Evolutionary conservation across 495 filamentous ascomycete species (phyloP).

Genomic region (Penicillium atrosanguineum): DNA sequence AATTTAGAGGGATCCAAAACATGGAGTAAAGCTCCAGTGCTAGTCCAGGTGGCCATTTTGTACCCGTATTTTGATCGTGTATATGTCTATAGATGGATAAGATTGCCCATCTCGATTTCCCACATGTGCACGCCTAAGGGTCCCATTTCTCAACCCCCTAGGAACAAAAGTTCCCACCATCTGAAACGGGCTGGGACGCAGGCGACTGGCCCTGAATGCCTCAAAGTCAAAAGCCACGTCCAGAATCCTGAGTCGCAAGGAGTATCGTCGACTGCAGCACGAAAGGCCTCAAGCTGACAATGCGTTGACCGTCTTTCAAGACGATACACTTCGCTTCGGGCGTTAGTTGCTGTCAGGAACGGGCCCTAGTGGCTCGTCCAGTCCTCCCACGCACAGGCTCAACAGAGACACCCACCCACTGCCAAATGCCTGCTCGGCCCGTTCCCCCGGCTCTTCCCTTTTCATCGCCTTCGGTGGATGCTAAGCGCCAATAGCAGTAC

Average conservation of each 20-base stretch:
- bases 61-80: background rate
- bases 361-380: background rate
- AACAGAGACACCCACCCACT: conserved; percentile 6
- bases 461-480: conserved; percentile 10
- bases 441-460: conserved; percentile 27
- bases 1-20: background rate
- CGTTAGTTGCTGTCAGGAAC: background rate
- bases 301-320: conserved; percentile 9
- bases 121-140: background rate
- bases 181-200: background rate
- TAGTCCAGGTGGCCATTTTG: background rate
- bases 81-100: background rate
- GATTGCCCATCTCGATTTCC: background rate
- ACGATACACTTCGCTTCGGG: background rate
- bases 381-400: background rate
- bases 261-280: background rate
- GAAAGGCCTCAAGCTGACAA: background rate
- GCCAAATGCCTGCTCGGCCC: conserved; percentile 27
- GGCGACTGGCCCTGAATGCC: background rate
- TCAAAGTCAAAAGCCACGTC: background rate
- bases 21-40: background rate
- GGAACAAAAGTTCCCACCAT: no score
- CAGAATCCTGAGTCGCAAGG: background rate
- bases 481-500: conserved; percentile 10
- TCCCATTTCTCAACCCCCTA: background rate